Evolutionary conservation across 495 filamentous ascomycete genomes (phyloP).

Genomic region (Daldinia childiae): DNA sequence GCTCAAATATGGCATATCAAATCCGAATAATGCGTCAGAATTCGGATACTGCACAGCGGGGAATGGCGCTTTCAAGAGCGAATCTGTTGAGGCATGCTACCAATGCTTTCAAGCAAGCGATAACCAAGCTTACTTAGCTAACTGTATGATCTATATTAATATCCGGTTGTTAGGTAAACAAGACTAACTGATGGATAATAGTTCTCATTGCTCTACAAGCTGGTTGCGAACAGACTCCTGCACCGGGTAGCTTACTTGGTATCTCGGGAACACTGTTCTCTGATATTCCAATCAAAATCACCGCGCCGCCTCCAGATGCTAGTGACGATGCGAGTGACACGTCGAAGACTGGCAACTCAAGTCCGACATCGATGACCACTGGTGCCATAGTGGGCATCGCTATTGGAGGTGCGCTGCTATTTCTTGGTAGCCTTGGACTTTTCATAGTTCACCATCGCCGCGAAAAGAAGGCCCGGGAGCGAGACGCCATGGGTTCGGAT

Average conservation of each 20-base stretch:
- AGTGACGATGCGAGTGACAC: conserved; percentile 13
- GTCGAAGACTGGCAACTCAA: conserved; percentile 1
- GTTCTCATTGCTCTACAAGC: conserved; percentile 52
- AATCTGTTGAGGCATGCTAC: conserved; percentile 38
- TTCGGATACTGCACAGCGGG: conserved; percentile 47
- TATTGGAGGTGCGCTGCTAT: conserved; percentile 49
- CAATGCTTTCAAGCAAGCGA: conserved; percentile 44
- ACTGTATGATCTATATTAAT: conserved; percentile 41
- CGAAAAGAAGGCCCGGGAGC: conserved; percentile 42
- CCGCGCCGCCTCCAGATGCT: conserved; percentile 35
- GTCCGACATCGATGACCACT: conserved; percentile 45
- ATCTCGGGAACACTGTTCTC: conserved; percentile 50
- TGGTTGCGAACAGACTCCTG: conserved; percentile 54
- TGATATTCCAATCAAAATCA: conserved; percentile 47
- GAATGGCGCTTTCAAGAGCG: conserved; percentile 25
- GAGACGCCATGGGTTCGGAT: conserved; percentile 19
- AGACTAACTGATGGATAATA: conserved; percentile 30
- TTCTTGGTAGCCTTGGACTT: conserved; percentile 49
- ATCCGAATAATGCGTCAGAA: conserved; percentile 31
- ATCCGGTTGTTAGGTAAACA: neutral
- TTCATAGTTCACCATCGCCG: conserved; percentile 56
- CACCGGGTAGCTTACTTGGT: conserved; percentile 45
- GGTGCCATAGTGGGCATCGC: conserved; percentile 59
- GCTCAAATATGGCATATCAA: conserved; percentile 37
- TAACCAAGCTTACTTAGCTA: conserved; percentile 43